Conservation (phyloP, 805 yeast genomes). For the Saturnispora diversa region DNA sequence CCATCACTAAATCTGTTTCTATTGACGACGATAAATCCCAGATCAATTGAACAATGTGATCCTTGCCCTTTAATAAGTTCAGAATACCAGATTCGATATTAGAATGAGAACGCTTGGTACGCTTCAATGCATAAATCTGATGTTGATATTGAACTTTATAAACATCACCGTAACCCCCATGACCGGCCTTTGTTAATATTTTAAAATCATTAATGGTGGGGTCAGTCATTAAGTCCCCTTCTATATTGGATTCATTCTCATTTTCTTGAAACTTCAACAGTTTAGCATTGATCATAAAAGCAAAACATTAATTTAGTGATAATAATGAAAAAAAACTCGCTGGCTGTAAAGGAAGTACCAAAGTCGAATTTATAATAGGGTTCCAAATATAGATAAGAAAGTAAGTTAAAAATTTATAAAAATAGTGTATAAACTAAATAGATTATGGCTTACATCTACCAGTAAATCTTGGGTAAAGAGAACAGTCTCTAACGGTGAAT, state of each 20-base stretch:
- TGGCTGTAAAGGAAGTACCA: no score
- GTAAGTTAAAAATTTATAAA: not conserved
- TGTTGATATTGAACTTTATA: conserved; percentile 32
- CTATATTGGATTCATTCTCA: not conserved
- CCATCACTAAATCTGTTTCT: conserved; percentile 52
- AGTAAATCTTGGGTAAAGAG: conserved; percentile 93
- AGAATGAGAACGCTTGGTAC: conserved; percentile 12
- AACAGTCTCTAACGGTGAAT: conserved; percentile 97
- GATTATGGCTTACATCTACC: conserved; percentile 92
- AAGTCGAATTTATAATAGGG: conserved; percentile 2
- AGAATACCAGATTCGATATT: not conserved
- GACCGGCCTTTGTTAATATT: conserved; percentile 42
- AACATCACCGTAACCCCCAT: conserved; percentile 88
- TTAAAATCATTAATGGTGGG: conserved; percentile 3
- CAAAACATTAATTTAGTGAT: not conserved
- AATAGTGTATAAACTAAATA: not conserved
- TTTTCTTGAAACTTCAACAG: conserved; percentile 1
- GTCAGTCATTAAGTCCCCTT: not conserved
- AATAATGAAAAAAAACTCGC: no score
- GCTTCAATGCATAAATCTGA: conserved; percentile 23
- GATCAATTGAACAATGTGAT: not conserved
- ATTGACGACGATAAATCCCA: conserved; percentile 18
- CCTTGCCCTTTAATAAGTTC: not conserved
- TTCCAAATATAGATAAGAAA: not conserved
- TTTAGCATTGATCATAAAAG: not conserved